phyloP scores from a whole-genome alignment of 148 eudicot genomes.

The Vaccinium macrocarpon region DNA sequence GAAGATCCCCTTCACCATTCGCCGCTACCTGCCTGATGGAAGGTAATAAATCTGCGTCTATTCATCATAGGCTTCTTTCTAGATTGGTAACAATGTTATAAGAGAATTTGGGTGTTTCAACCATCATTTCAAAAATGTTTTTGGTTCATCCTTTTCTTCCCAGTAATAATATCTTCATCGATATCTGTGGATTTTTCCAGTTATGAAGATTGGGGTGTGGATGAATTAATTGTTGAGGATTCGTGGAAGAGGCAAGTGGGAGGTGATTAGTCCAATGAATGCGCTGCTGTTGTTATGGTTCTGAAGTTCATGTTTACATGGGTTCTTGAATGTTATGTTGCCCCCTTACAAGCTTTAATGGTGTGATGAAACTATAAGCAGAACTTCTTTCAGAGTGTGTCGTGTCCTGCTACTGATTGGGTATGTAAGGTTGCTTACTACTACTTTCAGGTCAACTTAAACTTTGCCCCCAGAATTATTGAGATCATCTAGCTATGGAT shows the following conservation, averaged over 20 bases:
- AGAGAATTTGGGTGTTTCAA: neutral
- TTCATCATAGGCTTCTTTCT: neutral
- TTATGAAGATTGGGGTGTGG: slow-evolving; percentile 99
- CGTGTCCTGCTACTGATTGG: neutral
- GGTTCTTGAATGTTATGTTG: neutral
- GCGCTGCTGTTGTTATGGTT: neutral
- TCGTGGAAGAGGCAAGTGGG: slow-evolving; percentile 99
- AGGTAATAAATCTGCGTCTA: slow-evolving; percentile 39
- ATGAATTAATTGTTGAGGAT: slow-evolving; percentile 93
- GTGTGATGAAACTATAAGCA: neutral
- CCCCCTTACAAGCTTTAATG: neutral
- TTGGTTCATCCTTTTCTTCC: neutral
- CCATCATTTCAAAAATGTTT: neutral
- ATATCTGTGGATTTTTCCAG: slow-evolving; percentile 32
- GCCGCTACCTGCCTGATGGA: slow-evolving; percentile 97
- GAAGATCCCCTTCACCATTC: slow-evolving; percentile 95
- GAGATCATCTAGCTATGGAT: neutral
- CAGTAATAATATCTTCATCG: neutral
- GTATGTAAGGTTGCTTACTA: neutral
- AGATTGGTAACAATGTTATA: neutral
- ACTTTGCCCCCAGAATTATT: neutral
- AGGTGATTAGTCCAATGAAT: slow-evolving; percentile 44
- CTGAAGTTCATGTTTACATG: neutral
- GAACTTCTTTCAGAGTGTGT: neutral
- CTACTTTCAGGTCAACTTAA: neutral